Evolutionary conservation across 1,284 basidiomycete genomes (phyloP), one percentile per base, ranked within the genome.

Genomic region (Ganoderma sinense): DNA sequence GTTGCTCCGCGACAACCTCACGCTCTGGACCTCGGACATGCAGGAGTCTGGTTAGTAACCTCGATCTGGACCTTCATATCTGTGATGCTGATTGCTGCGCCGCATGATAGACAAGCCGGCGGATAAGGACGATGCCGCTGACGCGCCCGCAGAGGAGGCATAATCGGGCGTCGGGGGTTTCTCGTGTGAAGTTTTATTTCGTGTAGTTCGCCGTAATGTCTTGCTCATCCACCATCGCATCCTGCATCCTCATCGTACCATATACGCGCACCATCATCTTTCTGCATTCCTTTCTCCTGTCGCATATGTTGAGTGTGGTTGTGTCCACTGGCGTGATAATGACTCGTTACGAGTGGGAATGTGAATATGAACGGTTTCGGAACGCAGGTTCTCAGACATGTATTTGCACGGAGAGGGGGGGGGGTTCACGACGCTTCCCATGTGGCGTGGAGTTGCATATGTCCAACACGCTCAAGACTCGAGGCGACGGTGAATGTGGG

Each of bases 21-120:
- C 97, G 63, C 89, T 97, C 80, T 99, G 97, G 97, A 98, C 97
- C 72, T 97, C 95, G 70, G 97, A 98, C 84, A 98, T 98, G 97
- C 93, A 95, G 80, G 94, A 95, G 70, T 87, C 91, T 79, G 93
- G 93, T 94, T 65, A 72, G 90, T 88, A 5, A 13, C 63, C 29
- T 59, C 23, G 31, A 26, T 8, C 4, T 31, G 3, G 18, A 11
- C 56, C 56, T 14, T 31, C 5, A 43, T 2, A 10, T 31, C 41
- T 23, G 4, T 62, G 58, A 69, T 11, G 71, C 62, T 31, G 56
- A 71, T 13, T 40, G 65, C 18, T 33, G 60, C 5, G 36, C 53
- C 31, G 29, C 53, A 29, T 48, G 33, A 66, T 69, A 83, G 91
- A 93, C 79, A 93, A 93, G 83, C 85, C 87, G 56, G 82, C 85